Conservation (phyloP, 1,284 basidiomycete species). For the Boletus hoseneyae region DNA sequence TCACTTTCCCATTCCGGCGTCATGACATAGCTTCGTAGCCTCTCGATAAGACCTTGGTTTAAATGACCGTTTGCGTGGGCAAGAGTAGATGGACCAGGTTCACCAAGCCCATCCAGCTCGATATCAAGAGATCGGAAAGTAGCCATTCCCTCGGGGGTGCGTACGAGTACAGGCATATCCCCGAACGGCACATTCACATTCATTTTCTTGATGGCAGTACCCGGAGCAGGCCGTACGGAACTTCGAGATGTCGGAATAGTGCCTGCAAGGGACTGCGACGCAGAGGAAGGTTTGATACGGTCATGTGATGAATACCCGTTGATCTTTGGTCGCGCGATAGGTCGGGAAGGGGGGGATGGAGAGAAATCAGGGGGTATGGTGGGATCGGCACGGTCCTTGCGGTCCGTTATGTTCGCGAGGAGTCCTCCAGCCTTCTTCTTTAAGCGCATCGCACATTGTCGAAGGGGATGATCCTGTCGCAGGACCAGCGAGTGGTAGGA, state of each 20-base stretch:
- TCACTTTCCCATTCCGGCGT: conserved; percentile 42
- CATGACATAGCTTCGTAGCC: conserved; percentile 33
- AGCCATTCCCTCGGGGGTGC: conserved; percentile 77
- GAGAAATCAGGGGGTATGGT: conserved; percentile 36
- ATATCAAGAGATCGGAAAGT: conserved; percentile 56
- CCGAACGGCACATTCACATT: conserved; percentile 47
- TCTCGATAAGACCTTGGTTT: conserved; percentile 18
- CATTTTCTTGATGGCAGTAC: conserved; percentile 13
- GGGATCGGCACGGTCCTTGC: conserved; percentile 72
- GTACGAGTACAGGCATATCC: conserved; percentile 69
- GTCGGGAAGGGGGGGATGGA: conserved; percentile 19
- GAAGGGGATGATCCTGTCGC: conserved; percentile 67
- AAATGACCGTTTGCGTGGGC: conserved; percentile 29
- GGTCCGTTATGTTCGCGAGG: conserved; percentile 85
- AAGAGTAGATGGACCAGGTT: conserved; percentile 33
- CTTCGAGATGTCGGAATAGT: conserved; percentile 16
- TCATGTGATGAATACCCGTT: conserved; percentile 27
- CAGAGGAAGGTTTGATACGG: conserved; percentile 13
- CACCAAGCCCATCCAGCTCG: conserved; percentile 36
- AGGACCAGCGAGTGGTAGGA: conserved; percentile 24
- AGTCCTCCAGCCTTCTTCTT: conserved; percentile 79
- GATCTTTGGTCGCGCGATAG: conserved; percentile 30
- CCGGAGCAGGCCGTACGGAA: conserved; percentile 15
- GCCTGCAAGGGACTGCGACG: conserved; percentile 8
- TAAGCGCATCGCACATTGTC: conserved; percentile 73